Evolutionary conservation across 495 filamentous ascomycete species (phyloP).

Genomic region (Glarea lozoyensis): DNA sequence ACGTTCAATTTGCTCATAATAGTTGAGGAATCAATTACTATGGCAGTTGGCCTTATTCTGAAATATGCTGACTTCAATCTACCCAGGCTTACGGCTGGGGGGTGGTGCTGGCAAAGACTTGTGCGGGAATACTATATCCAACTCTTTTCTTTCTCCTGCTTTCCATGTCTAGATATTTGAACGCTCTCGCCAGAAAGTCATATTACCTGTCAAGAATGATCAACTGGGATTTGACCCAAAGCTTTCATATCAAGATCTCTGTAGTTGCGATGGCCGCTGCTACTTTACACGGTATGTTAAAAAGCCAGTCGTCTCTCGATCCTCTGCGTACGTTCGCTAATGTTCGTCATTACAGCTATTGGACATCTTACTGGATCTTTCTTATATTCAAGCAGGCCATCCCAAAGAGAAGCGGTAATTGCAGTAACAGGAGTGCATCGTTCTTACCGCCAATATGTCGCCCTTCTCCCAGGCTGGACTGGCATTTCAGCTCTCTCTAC

Average conservation of each 20-base stretch:
- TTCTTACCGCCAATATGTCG: slow-evolving; percentile 21
- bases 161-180: slow-evolving; percentile 29
- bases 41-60: too few species aligned
- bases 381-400: slow-evolving; percentile 21
- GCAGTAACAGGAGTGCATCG: slow-evolving; percentile 18
- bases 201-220: slow-evolving; percentile 28
- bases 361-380: slow-evolving; percentile 28
- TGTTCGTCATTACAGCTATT: too few species aligned
- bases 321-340: too few species aligned
- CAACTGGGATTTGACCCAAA: slow-evolving; percentile 31
- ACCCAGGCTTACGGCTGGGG: slow-evolving; percentile 28
- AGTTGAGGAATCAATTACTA: too few species aligned
- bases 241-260: slow-evolving; percentile 30
- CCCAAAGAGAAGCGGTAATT: slow-evolving; percentile 18
- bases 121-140: slow-evolving; percentile 28
- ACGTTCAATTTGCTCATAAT: too few species aligned
- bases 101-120: slow-evolving; percentile 27
- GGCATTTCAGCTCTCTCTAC: slow-evolving; percentile 25
- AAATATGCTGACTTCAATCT: background rate
- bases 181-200: slow-evolving; percentile 23
- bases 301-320: too few species aligned
- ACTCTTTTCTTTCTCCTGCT: slow-evolving; percentile 33
- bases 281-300: slow-evolving; percentile 29
- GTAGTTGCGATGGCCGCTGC: slow-evolving; percentile 24
- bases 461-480: slow-evolving; percentile 23